A percentile compares a stretch with the other conserved stretches of the same genome.
Evolutionary conservation across 2,329 filamentous ascomycete genomes (phyloP).

Genomic region (Verticillium alfalfae): DNA sequence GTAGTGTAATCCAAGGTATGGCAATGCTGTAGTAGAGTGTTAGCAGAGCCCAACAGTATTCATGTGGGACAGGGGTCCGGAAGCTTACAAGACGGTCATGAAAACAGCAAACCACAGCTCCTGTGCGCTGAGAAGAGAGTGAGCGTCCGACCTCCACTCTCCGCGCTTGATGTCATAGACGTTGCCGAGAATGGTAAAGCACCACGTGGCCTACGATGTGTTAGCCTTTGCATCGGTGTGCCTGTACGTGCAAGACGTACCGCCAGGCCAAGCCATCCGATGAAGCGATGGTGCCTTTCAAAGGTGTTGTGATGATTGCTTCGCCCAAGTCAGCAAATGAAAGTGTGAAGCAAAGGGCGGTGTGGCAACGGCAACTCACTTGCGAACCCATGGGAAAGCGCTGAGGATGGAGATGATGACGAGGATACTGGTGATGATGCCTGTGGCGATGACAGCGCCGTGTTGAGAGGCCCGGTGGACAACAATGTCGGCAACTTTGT

Average conservation of each 20-base stretch:
- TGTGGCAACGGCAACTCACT: slow-evolving; percentile 19
- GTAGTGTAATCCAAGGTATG: slow-evolving; percentile 32
- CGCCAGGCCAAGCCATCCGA: slow-evolving; percentile 32
- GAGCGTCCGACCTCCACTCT: slow-evolving; percentile 24
- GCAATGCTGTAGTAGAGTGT: slow-evolving; percentile 19
- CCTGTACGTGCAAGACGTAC: slow-evolving; percentile 13
- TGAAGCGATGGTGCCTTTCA: slow-evolving; percentile 33
- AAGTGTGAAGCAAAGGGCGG: not conserved
- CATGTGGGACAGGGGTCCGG: slow-evolving; percentile 10
- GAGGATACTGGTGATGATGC: slow-evolving; percentile 29
- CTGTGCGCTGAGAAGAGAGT: slow-evolving; percentile 27
- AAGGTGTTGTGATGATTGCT: slow-evolving; percentile 34
- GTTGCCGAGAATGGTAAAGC: slow-evolving; percentile 31
- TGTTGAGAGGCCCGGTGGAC: slow-evolving; percentile 23
- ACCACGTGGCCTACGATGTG: slow-evolving; percentile 24
- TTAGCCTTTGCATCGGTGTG: not conserved
- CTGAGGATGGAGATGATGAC: slow-evolving; percentile 30
- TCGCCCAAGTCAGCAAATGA: not conserved
- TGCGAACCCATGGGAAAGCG: slow-evolving; percentile 33
- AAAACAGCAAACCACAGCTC: slow-evolving; percentile 35
- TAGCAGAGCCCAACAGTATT: not conserved
- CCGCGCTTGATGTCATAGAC: slow-evolving; percentile 26
- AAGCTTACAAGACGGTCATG: slow-evolving; percentile 30
- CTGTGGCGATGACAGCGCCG: slow-evolving; percentile 26
- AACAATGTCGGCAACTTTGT: slow-evolving; percentile 30